Evolutionary conservation across 2,329 filamentous ascomycete species (phyloP).

Genomic region (Nemania bipapillata): DNA sequence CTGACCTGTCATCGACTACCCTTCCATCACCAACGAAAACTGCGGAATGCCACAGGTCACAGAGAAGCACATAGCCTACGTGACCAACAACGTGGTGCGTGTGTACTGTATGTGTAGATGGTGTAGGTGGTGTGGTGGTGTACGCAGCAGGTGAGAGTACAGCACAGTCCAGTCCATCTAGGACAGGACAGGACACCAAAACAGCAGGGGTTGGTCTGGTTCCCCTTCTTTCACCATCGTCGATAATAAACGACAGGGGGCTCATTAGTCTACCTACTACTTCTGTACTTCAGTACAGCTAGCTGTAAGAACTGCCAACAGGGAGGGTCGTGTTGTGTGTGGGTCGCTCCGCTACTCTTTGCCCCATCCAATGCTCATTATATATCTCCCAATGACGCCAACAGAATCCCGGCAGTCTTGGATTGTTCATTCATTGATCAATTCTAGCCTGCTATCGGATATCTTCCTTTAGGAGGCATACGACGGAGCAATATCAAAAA

Average conservation of each 20-base stretch:
- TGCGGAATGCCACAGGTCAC: constrained; percentile 9
- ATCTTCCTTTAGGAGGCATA: constrained; percentile 23
- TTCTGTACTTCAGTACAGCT: constrained; percentile 21
- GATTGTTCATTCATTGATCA: constrained; percentile 29
- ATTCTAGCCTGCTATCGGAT: constrained; percentile 23
- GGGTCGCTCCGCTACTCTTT: constrained; percentile 35
- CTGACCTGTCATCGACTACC: constrained; percentile 21
- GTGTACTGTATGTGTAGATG: not conserved
- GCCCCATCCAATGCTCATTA: constrained; percentile 34
- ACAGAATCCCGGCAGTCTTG: constrained; percentile 29
- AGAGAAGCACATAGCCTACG: not conserved
- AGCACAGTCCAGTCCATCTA: no score
- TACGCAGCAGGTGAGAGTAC: constrained; percentile 5
- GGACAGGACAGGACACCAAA: constrained; percentile 1
- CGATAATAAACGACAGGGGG: constrained; percentile 38
- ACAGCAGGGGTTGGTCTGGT: constrained; percentile 29
- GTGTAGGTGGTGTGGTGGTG: not conserved
- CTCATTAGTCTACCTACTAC: constrained; percentile 25
- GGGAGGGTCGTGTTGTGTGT: constrained; percentile 35
- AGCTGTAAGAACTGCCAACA: constrained; percentile 28
- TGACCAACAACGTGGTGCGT: not conserved
- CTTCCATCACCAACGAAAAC: not conserved
- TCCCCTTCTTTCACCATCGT: constrained; percentile 29
- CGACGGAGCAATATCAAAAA: constrained; percentile 1
- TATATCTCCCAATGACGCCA: constrained; percentile 44